Evolutionary conservation across 2,329 filamentous ascomycete species (phyloP).

Genomic region (Ceratocystis ficicola): DNA sequence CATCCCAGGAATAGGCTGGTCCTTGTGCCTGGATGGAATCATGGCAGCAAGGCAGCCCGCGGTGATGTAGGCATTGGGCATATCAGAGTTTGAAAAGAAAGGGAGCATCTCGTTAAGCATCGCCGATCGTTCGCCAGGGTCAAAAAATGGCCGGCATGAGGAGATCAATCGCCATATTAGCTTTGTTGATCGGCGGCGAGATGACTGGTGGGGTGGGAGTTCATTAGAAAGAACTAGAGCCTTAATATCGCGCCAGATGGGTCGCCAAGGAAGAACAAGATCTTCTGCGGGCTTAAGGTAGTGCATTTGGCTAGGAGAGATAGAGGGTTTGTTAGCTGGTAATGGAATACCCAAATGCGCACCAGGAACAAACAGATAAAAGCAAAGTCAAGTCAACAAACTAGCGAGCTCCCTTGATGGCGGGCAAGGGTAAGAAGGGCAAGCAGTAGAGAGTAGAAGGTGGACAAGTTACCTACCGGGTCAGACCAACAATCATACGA

Average conservation of each 20-base stretch:
- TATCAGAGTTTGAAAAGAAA: constrained; percentile 87
- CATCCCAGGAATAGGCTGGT: constrained; percentile 58
- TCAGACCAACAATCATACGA: constrained; percentile 90
- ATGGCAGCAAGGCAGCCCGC: constrained; percentile 74
- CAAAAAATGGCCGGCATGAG: constrained; percentile 84
- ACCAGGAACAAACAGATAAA: background rate
- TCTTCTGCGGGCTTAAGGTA: constrained; percentile 86
- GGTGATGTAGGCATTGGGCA: constrained; percentile 88
- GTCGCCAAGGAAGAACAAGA: constrained; percentile 83
- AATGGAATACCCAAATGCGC: background rate
- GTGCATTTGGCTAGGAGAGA: constrained; percentile 36
- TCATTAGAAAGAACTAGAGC: constrained; percentile 78
- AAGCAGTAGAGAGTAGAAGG: background rate
- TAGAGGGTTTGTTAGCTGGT: background rate
- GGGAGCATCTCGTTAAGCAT: constrained; percentile 71
- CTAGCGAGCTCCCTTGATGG: background rate
- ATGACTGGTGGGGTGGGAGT: constrained; percentile 51
- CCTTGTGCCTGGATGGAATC: constrained; percentile 70
- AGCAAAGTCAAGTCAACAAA: background rate
- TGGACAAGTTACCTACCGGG: constrained; percentile 53
- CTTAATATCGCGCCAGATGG: constrained; percentile 86
- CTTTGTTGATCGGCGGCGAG: constrained; percentile 45
- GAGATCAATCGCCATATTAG: constrained; percentile 76
- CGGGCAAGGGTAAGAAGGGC: background rate
- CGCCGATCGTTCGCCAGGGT: constrained; percentile 69